phyloP scores from a whole-genome alignment of 345 rosid species.

The Brassica rapa region DNA sequence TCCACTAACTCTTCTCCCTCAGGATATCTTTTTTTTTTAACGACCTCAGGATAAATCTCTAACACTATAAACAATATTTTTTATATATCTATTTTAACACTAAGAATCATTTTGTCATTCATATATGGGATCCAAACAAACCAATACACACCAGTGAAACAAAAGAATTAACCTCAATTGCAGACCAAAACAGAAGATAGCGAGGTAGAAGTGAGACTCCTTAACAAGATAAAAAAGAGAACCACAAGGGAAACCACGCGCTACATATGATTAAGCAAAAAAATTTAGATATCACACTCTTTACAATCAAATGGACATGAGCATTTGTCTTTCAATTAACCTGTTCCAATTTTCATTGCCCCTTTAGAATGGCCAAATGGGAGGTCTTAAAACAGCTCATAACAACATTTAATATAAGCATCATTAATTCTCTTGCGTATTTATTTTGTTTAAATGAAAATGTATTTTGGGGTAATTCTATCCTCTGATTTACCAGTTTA shows the following conservation, averaged over 20 bases:
- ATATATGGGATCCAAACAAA: neutral
- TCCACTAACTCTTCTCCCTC: slow-evolving; percentile 16
- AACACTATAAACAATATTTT: neutral
- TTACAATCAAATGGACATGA: no score
- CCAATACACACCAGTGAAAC: neutral
- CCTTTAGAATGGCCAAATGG: no score
- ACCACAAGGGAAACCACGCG: neutral
- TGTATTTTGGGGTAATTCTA: neutral
- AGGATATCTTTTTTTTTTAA: neutral
- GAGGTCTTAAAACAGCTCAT: no score
- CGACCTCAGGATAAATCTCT: neutral
- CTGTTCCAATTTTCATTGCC: no score
- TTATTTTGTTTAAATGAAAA: neutral
- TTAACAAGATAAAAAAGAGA: neutral
- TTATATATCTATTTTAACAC: no score
- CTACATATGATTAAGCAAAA: no score
- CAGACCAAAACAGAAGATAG: neutral
- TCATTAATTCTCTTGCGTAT: neutral
- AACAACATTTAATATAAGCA: neutral
- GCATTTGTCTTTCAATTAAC: no score
- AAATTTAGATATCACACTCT: no score
- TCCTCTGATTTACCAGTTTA: neutral
- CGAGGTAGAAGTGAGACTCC: neutral
- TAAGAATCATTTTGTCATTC: neutral
- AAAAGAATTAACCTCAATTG: neutral